Evolutionary conservation across 768 basidiomycete species (phyloP).

Genomic region (Leccinum truebloodii): DNA sequence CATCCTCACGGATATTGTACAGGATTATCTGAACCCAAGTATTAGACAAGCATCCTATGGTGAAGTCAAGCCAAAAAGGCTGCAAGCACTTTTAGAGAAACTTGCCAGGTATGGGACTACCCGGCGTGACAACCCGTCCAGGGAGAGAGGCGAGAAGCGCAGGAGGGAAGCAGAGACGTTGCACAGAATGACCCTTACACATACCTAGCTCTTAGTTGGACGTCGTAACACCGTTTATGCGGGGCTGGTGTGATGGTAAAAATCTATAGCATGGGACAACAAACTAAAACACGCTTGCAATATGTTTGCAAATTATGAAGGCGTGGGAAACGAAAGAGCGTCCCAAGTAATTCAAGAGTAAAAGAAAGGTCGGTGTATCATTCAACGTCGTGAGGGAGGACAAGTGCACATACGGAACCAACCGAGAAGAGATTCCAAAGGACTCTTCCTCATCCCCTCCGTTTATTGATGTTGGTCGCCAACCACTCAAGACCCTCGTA

Average conservation of each 20-base stretch:
- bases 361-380: constrained; percentile 46
- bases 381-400: constrained; percentile 61
- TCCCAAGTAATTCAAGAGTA: constrained; percentile 31
- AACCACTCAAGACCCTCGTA: constrained; percentile 99
- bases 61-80: constrained; percentile 65
- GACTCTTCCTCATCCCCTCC: constrained; percentile 56
- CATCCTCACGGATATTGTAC: constrained; percentile 68
- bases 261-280: constrained; percentile 1
- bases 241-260: constrained; percentile 7
- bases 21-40: constrained; percentile 75
- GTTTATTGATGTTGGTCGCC: constrained; percentile 82
- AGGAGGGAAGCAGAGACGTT: constrained; percentile 79
- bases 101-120: constrained; percentile 65
- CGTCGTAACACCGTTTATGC: constrained; percentile 8
- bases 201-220: constrained; percentile 12
- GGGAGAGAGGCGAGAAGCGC: constrained; percentile 70
- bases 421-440: constrained; percentile 32
- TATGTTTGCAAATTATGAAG: constrained; percentile 7
- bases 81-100: constrained; percentile 79
- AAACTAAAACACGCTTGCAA: constrained; percentile 8
- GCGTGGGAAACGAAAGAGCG: constrained; percentile 27
- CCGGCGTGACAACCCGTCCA: constrained; percentile 56
- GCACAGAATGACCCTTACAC: constrained; percentile 48
- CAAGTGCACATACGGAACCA: constrained; percentile 48
- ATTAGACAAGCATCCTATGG: constrained; percentile 67